Conservation (phyloP, 2,329 filamentous ascomycete genomes). For the Volutella citrinella region DNA sequence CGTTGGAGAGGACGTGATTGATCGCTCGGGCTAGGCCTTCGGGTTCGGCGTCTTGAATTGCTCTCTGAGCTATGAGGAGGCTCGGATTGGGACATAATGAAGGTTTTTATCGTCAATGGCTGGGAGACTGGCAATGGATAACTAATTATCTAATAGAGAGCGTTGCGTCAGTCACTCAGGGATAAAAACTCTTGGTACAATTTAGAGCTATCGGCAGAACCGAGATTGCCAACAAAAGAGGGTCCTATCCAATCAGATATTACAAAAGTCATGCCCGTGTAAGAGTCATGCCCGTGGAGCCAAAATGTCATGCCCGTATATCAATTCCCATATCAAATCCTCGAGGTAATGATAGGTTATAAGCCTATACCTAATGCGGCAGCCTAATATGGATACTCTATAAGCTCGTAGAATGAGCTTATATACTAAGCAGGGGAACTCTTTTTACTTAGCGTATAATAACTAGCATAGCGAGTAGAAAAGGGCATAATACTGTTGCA, state of each 20-base stretch:
- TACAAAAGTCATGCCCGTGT: not conserved
- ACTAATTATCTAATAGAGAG: not conserved
- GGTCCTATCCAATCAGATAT: not conserved
- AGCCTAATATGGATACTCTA: no score
- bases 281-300: no score
- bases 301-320: no score
- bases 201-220: not conserved
- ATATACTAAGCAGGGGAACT: no score
- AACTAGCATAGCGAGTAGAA: no score
- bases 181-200: not conserved
- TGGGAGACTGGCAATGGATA: not conserved
- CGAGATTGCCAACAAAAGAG: not conserved
- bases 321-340: no score
- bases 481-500: no score
- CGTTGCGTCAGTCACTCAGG: not conserved
- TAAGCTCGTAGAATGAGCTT: no score
- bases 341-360: no score
- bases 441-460: no score
- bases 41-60: not conserved
- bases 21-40: slow-evolving; percentile 1
- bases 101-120: not conserved
- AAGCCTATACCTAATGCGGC: no score
- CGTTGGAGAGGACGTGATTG: not conserved
- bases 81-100: slow-evolving; percentile 1
- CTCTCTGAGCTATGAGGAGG: slow-evolving; percentile 1